Evolutionary conservation across 228 moss, liverwort and hornwort species (phyloP).

Genomic region (Sphagnum fallax): DNA sequence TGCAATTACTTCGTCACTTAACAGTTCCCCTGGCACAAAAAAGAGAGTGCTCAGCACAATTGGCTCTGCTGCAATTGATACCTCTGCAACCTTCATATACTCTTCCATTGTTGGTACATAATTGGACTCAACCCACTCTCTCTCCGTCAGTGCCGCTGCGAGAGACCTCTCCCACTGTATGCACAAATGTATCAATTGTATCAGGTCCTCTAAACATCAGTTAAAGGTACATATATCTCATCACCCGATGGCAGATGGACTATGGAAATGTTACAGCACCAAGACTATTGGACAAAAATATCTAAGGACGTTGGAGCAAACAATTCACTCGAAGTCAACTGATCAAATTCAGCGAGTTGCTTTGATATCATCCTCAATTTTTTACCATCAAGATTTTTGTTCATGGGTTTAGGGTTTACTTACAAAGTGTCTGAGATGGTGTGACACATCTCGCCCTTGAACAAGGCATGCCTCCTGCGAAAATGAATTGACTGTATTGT

Average conservation of each 20-base stretch:
- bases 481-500: constrained; percentile 41
- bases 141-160: constrained; percentile 39
- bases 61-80: constrained; percentile 28
- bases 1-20: constrained; percentile 28
- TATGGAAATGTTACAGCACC: no score
- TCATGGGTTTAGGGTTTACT: constrained; percentile 3
- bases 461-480: constrained; percentile 28
- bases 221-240: no score
- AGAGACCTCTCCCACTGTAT: constrained; percentile 57
- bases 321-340: no score
- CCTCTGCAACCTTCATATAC: constrained; percentile 31
- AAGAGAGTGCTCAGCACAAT: constrained; percentile 32
- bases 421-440: constrained; percentile 39
- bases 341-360: no score
- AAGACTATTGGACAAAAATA: no score
- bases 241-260: no score
- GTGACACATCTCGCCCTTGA: constrained; percentile 56
- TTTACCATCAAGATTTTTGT: no score
- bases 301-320: no score
- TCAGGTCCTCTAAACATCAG: no score
- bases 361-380: no score
- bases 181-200: background rate
- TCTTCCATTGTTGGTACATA: constrained; percentile 33
- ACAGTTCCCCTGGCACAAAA: constrained; percentile 30
- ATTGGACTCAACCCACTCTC: constrained; percentile 38